Base-by-base conservation (phyloP, 2,329 filamentous ascomycete genomes). In the Cladosporium sp. region DNA sequence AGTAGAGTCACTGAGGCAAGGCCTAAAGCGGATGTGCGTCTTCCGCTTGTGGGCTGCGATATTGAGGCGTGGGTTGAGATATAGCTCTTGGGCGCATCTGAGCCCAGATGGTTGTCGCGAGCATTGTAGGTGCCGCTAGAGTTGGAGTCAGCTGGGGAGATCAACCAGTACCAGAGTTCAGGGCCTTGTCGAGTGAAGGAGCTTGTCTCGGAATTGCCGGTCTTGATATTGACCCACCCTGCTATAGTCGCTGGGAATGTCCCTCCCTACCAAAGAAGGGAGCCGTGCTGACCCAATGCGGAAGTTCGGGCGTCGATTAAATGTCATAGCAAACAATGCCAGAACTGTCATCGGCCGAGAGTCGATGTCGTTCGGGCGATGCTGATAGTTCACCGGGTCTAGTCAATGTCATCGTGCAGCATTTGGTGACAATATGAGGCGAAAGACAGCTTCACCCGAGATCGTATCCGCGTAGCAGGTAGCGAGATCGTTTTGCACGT, bases 131-230 rank as follows among this genome's bases (percentile, higher is more conserved):
- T 39, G n/a, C 15, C 44, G 36, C 44, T 47, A 47, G 32, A 17
- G 19, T 29, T 19, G n/a, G 18, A 47, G 24, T 47, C 44, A 47
- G 44, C 22, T 39, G 44, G 27, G 15, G 19, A n/a, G 36, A 15
- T 22, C 44, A 39, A 24, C 44, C 44, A 47, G 36, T 47, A 39
- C 44, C 36, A 40, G 44, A 39, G 17, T 18, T 12, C 24, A 37
- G 24, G 36, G 22, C 44, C 44, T 40, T 18, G 11, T 30, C 19
- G 32, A 29, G 11, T 40, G 44, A 47, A 47, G 44, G 36, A 47
- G 44, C 44, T 47, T 47, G 44, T 47, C 27, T 47, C 44, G 44
- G 44, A 40, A 32, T n/a, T n/a, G 24, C 44, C 44, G 44, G 34
- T 6, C 7, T 29, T 17, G 17, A 7, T 19, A 39, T 32, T 29